A percentile compares a stretch with the other conserved stretches of the same genome.
Evolutionary conservation across 139 green algal genomes (phyloP).

Genomic region (Coelastrella sp.): DNA sequence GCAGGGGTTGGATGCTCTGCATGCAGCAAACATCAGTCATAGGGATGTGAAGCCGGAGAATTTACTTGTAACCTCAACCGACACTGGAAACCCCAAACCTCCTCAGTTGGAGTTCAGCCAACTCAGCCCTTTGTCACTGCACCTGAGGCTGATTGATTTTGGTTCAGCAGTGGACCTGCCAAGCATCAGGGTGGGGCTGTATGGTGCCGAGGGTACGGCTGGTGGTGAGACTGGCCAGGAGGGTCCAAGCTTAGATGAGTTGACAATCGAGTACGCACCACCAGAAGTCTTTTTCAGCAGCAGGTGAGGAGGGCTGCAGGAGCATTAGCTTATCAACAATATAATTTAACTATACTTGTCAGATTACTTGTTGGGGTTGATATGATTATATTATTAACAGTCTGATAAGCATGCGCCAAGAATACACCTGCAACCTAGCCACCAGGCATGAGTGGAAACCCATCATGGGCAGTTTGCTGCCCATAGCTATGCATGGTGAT

Average conservation of each 20-base stretch:
- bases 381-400: background rate
- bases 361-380: background rate
- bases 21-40: slow-evolving; percentile 75
- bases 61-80: slow-evolving; percentile 62
- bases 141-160: slow-evolving; percentile 82
- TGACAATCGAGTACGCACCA: slow-evolving; percentile 80
- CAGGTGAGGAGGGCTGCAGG: background rate
- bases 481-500: no score
- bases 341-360: background rate
- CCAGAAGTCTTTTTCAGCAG: slow-evolving; percentile 74
- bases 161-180: slow-evolving; percentile 73
- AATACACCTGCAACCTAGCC: no score
- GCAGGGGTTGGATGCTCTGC: slow-evolving; percentile 60
- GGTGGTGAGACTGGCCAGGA: slow-evolving; percentile 48
- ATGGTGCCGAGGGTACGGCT: background rate
- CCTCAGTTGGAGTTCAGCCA: background rate
- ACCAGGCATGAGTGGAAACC: no score
- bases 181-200: slow-evolving; percentile 18
- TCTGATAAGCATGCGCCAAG: no score
- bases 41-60: slow-evolving; percentile 84
- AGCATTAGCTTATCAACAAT: background rate
- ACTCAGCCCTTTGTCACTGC: slow-evolving; percentile 30
- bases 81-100: background rate
- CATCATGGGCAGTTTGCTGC: no score
- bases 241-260: slow-evolving; percentile 67